A percentile compares a stretch with the other conserved stretches of the same genome.
These are phyloP conservation scores for Monosporascus sp. DNA, from an alignment of 2,329 filamentous ascomycete species.

Conservation along the genomic window DNA sequence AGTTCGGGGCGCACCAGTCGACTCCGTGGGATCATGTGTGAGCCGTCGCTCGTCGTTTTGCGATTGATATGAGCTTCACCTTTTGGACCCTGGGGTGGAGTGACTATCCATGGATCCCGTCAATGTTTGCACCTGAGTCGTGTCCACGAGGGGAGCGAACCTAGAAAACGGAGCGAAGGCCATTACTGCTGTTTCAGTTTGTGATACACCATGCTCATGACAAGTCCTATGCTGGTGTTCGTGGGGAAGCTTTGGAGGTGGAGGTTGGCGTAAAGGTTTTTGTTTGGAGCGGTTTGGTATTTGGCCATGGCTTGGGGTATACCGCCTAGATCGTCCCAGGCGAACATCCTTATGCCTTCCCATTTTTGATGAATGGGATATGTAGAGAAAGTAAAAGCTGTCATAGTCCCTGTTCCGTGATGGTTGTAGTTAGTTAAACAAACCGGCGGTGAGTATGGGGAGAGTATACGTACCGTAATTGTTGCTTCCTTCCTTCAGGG, in stretches of 20 bases:
- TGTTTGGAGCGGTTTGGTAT: slow-evolving; percentile 20
- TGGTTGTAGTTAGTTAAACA: slow-evolving; percentile 13
- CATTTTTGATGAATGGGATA: slow-evolving; percentile 21
- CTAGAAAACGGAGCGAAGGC: slow-evolving; percentile 23
- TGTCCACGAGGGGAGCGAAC: slow-evolving; percentile 20
- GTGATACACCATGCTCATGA: slow-evolving; percentile 25
- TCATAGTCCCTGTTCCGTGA: slow-evolving; percentile 11
- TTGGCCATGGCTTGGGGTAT: slow-evolving; percentile 20
- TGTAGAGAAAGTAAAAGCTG: slow-evolving; percentile 18
- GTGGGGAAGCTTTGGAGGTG: slow-evolving; percentile 23
- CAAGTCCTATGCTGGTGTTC: slow-evolving; percentile 19
- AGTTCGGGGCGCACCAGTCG: slow-evolving; percentile 24
- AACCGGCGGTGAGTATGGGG: not conserved
- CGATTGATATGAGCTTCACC: slow-evolving; percentile 2
- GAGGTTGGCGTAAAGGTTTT: slow-evolving; percentile 26
- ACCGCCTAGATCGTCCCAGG: slow-evolving; percentile 19
- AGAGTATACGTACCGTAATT: slow-evolving; percentile 20
- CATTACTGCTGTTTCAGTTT: slow-evolving; percentile 18
- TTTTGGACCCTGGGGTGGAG: slow-evolving; percentile 14
- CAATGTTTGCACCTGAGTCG: slow-evolving; percentile 17
- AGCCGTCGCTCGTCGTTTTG: not conserved
- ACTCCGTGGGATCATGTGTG: slow-evolving; percentile 7
- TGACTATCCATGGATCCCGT: slow-evolving; percentile 15
- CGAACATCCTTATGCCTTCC: slow-evolving; percentile 20
- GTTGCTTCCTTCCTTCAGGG: slow-evolving; percentile 22